These are phyloP conservation scores for Lycium ferocissimum DNA, from an alignment of 257 asterid genomes.

Conservation along the genomic window DNA sequence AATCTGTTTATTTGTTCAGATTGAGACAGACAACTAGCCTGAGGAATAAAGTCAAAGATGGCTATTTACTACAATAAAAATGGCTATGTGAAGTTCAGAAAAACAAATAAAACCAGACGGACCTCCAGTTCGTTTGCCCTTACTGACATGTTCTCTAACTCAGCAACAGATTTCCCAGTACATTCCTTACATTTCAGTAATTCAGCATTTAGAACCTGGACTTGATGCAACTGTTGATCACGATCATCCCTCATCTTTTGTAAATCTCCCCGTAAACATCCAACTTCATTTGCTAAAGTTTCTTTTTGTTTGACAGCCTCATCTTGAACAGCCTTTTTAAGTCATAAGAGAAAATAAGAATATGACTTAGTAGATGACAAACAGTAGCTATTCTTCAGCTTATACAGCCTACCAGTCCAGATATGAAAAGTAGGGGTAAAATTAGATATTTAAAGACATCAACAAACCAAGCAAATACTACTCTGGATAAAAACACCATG, in stretches of 20 bases:
- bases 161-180: slow-evolving; percentile 61
- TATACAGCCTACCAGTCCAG: slow-evolving; percentile 2
- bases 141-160: slow-evolving; percentile 54
- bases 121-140: slow-evolving; percentile 80
- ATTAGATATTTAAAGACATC: background rate
- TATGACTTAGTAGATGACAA: background rate
- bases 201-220: slow-evolving; percentile 61
- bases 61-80: background rate
- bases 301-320: slow-evolving; percentile 80
- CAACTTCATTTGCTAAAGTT: slow-evolving; percentile 68
- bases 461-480: background rate
- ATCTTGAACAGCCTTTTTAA: slow-evolving; percentile 65
- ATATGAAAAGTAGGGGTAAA: background rate
- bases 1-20: slow-evolving; percentile 67
- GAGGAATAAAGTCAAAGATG: slow-evolving; percentile 29
- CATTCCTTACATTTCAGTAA: slow-evolving; percentile 64
- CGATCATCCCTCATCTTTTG: slow-evolving; percentile 90
- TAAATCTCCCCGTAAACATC: slow-evolving; percentile 70
- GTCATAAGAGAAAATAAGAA: background rate
- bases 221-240: slow-evolving; percentile 63
- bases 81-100: slow-evolving; percentile 8
- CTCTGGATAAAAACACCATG: background rate
- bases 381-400: slow-evolving; percentile 6
- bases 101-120: slow-evolving; percentile 15
- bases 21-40: slow-evolving; percentile 76